Conservation (phyloP, 228 moss, liverwort and hornwort genomes). For the Sphagnum magellanicum region DNA sequence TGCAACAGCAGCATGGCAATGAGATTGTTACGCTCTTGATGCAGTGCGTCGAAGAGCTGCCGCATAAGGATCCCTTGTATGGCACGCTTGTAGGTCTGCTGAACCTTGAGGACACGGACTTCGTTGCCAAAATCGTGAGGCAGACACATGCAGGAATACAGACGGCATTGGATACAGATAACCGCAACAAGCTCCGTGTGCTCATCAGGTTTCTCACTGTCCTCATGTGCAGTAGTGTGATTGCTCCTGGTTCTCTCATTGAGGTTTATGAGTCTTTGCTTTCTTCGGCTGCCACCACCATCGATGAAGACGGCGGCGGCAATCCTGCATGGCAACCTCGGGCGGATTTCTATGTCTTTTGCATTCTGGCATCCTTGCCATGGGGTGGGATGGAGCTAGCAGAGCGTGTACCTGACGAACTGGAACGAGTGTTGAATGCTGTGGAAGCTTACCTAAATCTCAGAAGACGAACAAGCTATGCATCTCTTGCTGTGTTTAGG, state of each 20-base stretch:
- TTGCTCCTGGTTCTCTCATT: constrained; percentile 72
- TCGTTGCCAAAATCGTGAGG: constrained; percentile 67
- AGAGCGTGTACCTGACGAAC: constrained; percentile 96
- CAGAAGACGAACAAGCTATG: constrained; percentile 63
- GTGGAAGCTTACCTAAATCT: constrained; percentile 89
- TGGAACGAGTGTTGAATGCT: constrained; percentile 88
- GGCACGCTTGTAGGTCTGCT: constrained; percentile 88
- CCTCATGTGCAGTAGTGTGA: constrained; percentile 84
- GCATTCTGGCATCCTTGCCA: constrained; percentile 83
- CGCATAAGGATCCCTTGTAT: constrained; percentile 90
- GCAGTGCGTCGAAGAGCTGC: constrained; percentile 98
- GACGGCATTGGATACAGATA: constrained; percentile 68
- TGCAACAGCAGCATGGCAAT: constrained; percentile 52
- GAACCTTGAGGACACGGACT: constrained; percentile 79
- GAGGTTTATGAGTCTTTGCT: constrained; percentile 86
- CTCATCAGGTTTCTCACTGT: constrained; percentile 78
- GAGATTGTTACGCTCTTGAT: constrained; percentile 84
- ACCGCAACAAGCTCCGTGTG: constrained; percentile 81
- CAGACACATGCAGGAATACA: constrained; percentile 70
- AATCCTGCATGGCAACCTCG: constrained; percentile 96
- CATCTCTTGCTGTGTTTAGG: constrained; percentile 64
- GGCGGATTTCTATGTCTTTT: constrained; percentile 92
- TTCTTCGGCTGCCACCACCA: constrained; percentile 86
- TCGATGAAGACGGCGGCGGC: constrained; percentile 86
- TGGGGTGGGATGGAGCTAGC: constrained; percentile 93